Conservation (phyloP, 2,329 filamentous ascomycete species). For the Cordyceps fumosorosea region DNA sequence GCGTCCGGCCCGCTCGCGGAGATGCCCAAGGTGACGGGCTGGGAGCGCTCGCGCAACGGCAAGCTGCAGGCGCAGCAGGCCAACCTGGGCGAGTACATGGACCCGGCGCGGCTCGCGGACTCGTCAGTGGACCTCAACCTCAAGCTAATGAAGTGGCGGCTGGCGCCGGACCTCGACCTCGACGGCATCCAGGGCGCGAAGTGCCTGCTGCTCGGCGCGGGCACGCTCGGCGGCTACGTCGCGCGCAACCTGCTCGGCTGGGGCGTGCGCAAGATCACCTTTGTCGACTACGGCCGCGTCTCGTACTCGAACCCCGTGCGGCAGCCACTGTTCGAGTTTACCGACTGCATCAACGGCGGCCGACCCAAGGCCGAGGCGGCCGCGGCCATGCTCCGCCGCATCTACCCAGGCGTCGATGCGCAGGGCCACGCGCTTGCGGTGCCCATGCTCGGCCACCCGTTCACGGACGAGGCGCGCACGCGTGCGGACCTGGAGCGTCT, state of each 20-base stretch:
- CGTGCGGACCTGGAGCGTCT: constrained; percentile 70
- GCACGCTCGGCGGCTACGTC: constrained; percentile 90
- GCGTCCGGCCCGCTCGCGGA: constrained; percentile 38
- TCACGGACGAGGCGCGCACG: constrained; percentile 63
- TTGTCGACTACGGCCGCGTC: constrained; percentile 87
- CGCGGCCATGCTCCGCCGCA: constrained; percentile 71
- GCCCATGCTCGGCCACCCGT: constrained; percentile 91
- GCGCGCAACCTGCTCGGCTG: constrained; percentile 88
- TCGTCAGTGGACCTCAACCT: constrained; percentile 94
- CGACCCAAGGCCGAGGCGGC: constrained; percentile 76
- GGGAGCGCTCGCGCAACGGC: constrained; percentile 76
- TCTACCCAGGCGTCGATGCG: constrained; percentile 85
- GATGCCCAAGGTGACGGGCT: constrained; percentile 89
- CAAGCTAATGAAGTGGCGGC: constrained; percentile 98
- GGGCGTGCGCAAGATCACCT: constrained; percentile 92
- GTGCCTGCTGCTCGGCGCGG: constrained; percentile 85
- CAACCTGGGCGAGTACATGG: constrained; percentile 88
- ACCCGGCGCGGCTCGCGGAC: constrained; percentile 79
- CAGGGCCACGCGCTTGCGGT: constrained; percentile 77
- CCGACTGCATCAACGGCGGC: constrained; percentile 81
- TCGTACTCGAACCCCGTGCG: constrained; percentile 96
- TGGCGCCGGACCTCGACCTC: constrained; percentile 80
- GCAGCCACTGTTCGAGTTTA: constrained; percentile 85
- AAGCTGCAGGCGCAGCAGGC: constrained; percentile 74
- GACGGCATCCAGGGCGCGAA: constrained; percentile 84